Base-by-base conservation (phyloP, 75 land plant species). In the Selaginella tamariscina region DNA sequence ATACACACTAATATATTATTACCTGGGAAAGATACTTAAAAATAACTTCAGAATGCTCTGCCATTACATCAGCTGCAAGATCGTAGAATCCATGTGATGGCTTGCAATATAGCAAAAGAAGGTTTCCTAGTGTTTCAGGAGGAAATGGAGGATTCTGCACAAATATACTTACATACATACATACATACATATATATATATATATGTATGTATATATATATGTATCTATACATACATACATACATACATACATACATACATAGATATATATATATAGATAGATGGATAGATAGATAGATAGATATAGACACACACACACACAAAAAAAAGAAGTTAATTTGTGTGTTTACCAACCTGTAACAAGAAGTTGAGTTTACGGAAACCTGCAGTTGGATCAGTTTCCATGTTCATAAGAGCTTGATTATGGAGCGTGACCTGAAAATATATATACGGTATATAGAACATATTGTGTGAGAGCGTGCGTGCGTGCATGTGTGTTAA, bases 11-110 rank as follows among this genome's bases (percentile, higher is more conserved):
- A n/a, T n/a, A n/a, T n/a, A n/a, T n/a, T n/a, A 49, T 11, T 59
- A 77, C 78, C 74, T 77, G 70, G 39, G 78, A 67, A 21, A 77
- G 44, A 44, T 67, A 56, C 64, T 77, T 77, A 27, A 56, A 67
- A 31, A 66, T 72, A 33, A 72, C 67, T 23, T 77, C 74, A 11
- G 69, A 65, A 77, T 77, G 59, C 29, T 77, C 78, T 60, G 69
- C 75, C 78, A 77, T 77, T 24, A 77, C 69, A 72, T 72, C 70
- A 67, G 78, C 70, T 32, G 78, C 78, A 67, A 77, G 70, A 54
- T 77, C 75, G 59, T 59, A 72, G 21, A 72, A 77, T 24, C 75
- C 74, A 72, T 77, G 39, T 21, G 70, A 68, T 54, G 78, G 74
- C 64, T 77, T 77, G 54, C 75, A 77, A 31, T 77, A 77, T 1